phyloP scores from a whole-genome alignment of 179 eudicot genomes.

The Nepenthes alata region DNA sequence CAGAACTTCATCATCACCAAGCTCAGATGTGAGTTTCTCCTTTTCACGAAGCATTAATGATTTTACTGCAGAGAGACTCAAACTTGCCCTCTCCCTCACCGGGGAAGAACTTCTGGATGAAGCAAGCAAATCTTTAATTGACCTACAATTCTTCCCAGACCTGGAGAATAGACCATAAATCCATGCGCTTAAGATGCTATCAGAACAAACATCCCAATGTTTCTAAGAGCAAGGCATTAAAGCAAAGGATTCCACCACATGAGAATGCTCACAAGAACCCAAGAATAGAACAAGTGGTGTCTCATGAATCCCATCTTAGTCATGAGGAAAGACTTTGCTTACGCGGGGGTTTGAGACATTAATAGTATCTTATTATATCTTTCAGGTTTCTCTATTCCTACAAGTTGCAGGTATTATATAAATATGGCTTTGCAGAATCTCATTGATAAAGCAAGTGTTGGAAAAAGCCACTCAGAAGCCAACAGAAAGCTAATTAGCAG shows the following conservation, averaged over 20 bases:
- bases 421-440: neutral
- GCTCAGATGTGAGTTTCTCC: slow-evolving; percentile 54
- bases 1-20: slow-evolving; percentile 49
- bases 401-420: neutral
- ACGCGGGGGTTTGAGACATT: neutral
- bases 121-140: slow-evolving; percentile 58
- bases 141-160: slow-evolving; percentile 45
- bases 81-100: slow-evolving; percentile 69
- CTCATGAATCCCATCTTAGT: neutral
- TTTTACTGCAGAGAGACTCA: slow-evolving; percentile 67
- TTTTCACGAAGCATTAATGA: slow-evolving; percentile 71
- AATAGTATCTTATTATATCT: neutral
- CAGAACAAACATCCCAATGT: too few species aligned
- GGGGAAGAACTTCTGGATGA: slow-evolving; percentile 81
- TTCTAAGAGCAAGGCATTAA: too few species aligned
- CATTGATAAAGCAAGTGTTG: neutral
- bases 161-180: slow-evolving; percentile 21
- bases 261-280: neutral
- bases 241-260: neutral
- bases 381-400: neutral
- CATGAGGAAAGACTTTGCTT: neutral
- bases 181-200: too few species aligned
- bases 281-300: too few species aligned
- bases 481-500: neutral
- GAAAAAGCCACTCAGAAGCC: neutral